These are phyloP conservation scores for Russula lepida DNA, from an alignment of 768 basidiomycete species.

Conservation along the genomic window DNA sequence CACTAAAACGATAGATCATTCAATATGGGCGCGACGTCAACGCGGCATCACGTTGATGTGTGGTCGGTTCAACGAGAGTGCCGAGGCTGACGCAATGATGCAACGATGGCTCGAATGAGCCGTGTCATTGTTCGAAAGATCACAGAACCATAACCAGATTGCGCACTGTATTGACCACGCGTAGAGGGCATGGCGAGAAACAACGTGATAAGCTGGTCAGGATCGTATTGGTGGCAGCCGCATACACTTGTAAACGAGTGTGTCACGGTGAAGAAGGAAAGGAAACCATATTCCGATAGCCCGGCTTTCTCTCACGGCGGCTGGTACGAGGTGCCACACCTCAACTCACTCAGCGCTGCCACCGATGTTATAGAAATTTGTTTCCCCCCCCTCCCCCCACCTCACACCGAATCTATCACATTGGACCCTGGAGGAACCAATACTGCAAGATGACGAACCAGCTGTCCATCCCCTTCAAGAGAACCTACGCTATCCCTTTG, in stretches of 20 bases:
- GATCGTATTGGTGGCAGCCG: not conserved
- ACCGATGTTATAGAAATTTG: not conserved
- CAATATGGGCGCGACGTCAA: not conserved
- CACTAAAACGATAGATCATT: not conserved
- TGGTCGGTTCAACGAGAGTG: not conserved
- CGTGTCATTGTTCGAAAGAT: not conserved
- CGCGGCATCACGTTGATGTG: not conserved
- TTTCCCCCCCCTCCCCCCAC: too few species aligned
- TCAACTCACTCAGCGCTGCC: not conserved
- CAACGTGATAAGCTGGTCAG: not conserved
- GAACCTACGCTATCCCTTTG: conserved; percentile 48
- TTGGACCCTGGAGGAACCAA: not conserved
- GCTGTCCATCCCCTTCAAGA: conserved; percentile 67
- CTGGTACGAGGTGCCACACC: not conserved
- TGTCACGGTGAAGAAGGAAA: too few species aligned
- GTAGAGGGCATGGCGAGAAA: not conserved
- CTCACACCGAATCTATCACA: not conserved
- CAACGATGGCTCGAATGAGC: not conserved
- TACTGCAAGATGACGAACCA: conserved; percentile 59
- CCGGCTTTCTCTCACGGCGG: not conserved
- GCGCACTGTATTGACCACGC: not conserved
- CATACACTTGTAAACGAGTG: too few species aligned
- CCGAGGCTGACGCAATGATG: not conserved
- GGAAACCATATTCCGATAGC: too few species aligned
- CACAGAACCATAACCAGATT: not conserved